Evolutionary conservation across 2,329 filamentous ascomycete species (phyloP), one percentile per base, ranked within the genome.

Genomic region (Penicillium oxalicum): DNA sequence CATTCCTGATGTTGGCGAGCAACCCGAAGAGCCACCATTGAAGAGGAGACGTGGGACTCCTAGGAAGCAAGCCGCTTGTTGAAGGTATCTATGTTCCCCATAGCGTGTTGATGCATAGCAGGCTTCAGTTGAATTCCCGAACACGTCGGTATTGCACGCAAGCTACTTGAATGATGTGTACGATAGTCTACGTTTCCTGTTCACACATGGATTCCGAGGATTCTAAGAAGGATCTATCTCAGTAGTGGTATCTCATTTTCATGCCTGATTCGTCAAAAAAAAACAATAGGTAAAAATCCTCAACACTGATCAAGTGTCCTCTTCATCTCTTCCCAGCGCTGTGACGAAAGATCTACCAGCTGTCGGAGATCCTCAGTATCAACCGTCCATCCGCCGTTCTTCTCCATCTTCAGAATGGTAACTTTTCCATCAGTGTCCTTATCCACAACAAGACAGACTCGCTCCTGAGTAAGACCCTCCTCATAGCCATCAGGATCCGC

Each of bases 401-500:
- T 97, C 61, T 93, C 88, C 52, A 97, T 77, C 43, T 79, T 81
- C 56, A 88, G 59, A 13, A 95, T 75, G 32, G 66, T 65, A 9
- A 63, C 61, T 59, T 77, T 78, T 3, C 74, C 78, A n/a, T 51
- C 64, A 61, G 55, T 52, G 33, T 62, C 56, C 47, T 61, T 64
- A 64, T 91, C 86, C n/a, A 95, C 81, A 42, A 93, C 83, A 32
- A 95, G 73, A 2, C 84, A 91, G n/a, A 93, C 74, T n/a, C 71
- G 79, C 75, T 98, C 93, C 52, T 83, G 77, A 64, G 89, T 95
- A 38, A 95, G 71, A 7, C 79, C 81, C 72, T 97, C 93, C 72
- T 98, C 93, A 58, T 95, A 85, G 24, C 83, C 81, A 71, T 98
- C 93, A 2, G 89, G 89, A 71, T 98, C 93, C 5, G 87, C 81